A percentile compares a stretch with the other conserved stretches of the same genome.
These are phyloP conservation scores for Coemansia sp. DNA, from an alignment of 192 early-diverging fungal genomes.

Conservation along the genomic window DNA sequence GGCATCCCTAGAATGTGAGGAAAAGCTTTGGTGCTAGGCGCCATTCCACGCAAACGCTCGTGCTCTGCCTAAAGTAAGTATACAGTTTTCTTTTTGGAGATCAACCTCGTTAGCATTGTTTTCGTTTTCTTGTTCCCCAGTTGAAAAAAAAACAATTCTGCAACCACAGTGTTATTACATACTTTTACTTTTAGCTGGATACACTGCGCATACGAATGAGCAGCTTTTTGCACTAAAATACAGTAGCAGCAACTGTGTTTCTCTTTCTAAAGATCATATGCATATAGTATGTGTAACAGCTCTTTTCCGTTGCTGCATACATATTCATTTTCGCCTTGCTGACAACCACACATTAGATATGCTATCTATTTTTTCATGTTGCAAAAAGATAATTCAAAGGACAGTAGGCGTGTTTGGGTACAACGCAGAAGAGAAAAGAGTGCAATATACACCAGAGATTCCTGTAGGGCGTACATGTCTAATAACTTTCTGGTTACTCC, in stretches of 20 bases:
- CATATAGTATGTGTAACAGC: not conserved
- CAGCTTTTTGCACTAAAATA: not conserved
- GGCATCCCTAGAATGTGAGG: not conserved
- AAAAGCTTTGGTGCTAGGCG: not conserved
- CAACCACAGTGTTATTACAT: not conserved
- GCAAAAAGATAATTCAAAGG: not conserved
- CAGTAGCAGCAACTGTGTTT: not conserved
- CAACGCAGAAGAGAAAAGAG: not conserved
- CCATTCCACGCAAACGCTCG: conserved; percentile 1
- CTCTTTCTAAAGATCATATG: not conserved
- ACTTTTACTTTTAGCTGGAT: not conserved
- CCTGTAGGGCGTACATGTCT: conserved; percentile 5
- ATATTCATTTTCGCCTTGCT: conserved; percentile 6
- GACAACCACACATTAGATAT: not conserved
- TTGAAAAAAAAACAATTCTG: not conserved
- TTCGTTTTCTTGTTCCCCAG: not conserved
- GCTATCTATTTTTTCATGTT: not conserved
- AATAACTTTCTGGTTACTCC: not conserved
- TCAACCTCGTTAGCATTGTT: not conserved
- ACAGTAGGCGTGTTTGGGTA: not conserved
- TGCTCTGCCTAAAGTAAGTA: not conserved
- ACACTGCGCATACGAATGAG: not conserved
- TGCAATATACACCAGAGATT: not conserved
- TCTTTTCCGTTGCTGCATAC: not conserved
- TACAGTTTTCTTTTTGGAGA: not conserved